Percentiles rank a stretch among this genome's conserved stretches.
Evolutionary conservation across 495 filamentous ascomycete genomes (phyloP).

Genomic region (Aspergillus avenaceus): DNA sequence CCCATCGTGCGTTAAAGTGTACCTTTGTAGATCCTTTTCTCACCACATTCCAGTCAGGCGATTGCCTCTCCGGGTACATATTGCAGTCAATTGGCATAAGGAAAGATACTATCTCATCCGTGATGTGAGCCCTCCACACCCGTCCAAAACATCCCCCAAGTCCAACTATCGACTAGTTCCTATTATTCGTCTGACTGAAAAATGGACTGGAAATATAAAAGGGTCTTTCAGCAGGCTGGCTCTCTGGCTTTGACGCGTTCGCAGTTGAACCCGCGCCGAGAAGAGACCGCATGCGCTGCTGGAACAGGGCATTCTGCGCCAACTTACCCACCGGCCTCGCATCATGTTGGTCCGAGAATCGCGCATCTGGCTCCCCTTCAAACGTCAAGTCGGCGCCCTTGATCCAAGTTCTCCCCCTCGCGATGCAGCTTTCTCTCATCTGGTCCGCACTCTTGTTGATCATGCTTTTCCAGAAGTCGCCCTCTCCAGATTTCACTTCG

Average conservation of each 20-base stretch:
- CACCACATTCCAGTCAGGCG: no score
- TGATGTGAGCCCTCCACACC: no score
- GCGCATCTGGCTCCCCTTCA: constrained; percentile 15
- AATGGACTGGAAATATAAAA: constrained; percentile 21
- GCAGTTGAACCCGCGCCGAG: neutral
- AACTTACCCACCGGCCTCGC: constrained; percentile 9
- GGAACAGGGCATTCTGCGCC: constrained; percentile 10
- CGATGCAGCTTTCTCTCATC: constrained; percentile 8
- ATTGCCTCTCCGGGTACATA: no score
- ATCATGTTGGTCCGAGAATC: constrained; percentile 4
- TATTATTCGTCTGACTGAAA: constrained; percentile 11
- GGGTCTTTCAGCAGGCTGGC: constrained; percentile 1
- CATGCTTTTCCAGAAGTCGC: constrained; percentile 14
- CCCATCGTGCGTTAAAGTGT: no score
- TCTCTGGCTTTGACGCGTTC: neutral
- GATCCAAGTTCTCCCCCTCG: constrained; percentile 7
- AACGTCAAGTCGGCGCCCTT: constrained; percentile 5
- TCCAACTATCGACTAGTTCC: no score
- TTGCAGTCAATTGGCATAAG: no score
- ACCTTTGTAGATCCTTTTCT: no score
- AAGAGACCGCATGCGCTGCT: neutral
- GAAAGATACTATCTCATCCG: no score
- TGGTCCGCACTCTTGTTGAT: constrained; percentile 15
- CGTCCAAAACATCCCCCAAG: no score
- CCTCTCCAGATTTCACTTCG: constrained; percentile 5